phyloP scores from a whole-genome alignment of 768 basidiomycete genomes.

The Auriscalpium microsporum region DNA sequence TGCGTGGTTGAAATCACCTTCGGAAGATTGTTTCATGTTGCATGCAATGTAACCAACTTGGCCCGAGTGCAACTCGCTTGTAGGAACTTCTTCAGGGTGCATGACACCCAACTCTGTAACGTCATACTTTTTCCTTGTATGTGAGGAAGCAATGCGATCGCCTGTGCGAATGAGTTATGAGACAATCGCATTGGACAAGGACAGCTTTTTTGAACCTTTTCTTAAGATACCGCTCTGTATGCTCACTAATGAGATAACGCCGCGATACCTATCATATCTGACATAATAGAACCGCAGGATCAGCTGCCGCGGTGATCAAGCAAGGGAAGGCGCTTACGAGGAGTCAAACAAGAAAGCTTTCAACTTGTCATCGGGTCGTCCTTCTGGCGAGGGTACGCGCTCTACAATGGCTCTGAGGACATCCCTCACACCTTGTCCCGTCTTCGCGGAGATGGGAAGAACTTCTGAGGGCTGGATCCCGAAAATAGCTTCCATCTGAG shows the following conservation, averaged over 20 bases:
- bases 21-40: conserved; percentile 95
- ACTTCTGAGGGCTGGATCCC: conserved; percentile 70
- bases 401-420: conserved; percentile 77
- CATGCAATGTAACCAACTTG: conserved; percentile 89
- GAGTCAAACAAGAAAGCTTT: conserved; percentile 93
- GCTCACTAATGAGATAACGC: conserved; percentile 87
- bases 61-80: conserved; percentile 56
- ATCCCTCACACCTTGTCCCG: conserved; percentile 70
- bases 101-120: conserved; percentile 83
- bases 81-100: conserved; percentile 82
- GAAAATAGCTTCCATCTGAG: conserved; percentile 77
- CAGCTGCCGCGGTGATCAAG: neutral
- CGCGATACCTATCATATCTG: conserved; percentile 92
- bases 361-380: conserved; percentile 42
- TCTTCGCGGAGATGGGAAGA: conserved; percentile 85
- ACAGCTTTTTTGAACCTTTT: conserved; percentile 47
- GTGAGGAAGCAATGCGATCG: conserved; percentile 80
- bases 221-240: conserved; percentile 71
- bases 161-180: conserved; percentile 35
- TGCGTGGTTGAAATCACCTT: conserved; percentile 44
- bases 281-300: conserved; percentile 8
- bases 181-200: neutral
- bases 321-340: conserved; percentile 41
- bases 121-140: conserved; percentile 84
- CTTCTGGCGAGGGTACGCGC: conserved; percentile 75